Base-by-base conservation (phyloP, 192 early-diverging fungal species). In the Backusella liffmaniae region DNA sequence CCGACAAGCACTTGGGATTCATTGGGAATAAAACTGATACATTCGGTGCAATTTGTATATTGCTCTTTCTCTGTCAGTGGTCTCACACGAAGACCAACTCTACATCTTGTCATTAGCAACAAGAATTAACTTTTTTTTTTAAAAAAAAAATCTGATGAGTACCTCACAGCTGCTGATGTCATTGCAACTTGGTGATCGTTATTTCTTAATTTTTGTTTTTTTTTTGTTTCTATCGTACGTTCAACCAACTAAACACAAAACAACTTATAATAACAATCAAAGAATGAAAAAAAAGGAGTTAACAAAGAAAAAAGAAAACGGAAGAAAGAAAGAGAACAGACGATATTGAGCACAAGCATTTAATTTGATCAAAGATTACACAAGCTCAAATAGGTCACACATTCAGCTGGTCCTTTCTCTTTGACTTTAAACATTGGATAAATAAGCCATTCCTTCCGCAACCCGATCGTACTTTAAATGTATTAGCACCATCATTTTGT, bases 51-150 rank as follows among this genome's bases (percentile, higher is more conserved):
- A 77, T 88, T 90, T 69, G 83, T 84, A n/a, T 91, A 84, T 29
- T 86, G 81, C 79, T 96, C 95, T 79, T 94, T 94, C 4, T 86
- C 81, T 35, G 84, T 90, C 41, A 95, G 82, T 32, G 95, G 95
- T 36, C 95, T 87, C 21, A 95, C 89, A 41, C 95, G 88, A 39
- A 96, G 82, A 15, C 92, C 94, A 18, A 96, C 95, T 73, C 90
- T 88, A 70, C 70, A 62, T 21, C 32, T 32, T 42, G 13, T 30
- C 59, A n/a, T 67, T 7, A 69, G 5, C 36, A 53, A 35, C 1
- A 29, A 8, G 26, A 26, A 44, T 21, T 73, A 67, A 66, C 46
- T 49, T 53, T 13, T 59, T 39, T 39, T 9, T 39, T n/a, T n/a
- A n/a, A n/a, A 39, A 18, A 21, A 67, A 41, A 5, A 32, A 32